Evolutionary conservation across 495 filamentous ascomycete genomes (phyloP).

Genomic region (Aspergillus heteromorphus): DNA sequence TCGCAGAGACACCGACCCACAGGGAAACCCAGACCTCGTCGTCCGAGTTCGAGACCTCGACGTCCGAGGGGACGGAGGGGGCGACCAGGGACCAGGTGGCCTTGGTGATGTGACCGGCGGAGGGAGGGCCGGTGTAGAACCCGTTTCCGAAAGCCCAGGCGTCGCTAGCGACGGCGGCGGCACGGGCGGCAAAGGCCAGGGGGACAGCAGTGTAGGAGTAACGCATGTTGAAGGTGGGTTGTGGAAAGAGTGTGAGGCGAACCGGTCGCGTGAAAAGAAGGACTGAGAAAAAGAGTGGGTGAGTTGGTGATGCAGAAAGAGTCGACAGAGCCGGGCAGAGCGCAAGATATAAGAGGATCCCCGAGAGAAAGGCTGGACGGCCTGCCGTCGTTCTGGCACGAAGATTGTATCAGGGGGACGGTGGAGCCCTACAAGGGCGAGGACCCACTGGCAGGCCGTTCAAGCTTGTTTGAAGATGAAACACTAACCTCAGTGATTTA

Average conservation of each 20-base stretch:
- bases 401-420: background rate
- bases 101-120: conserved; percentile 10
- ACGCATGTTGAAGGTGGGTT: background rate
- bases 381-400: background rate
- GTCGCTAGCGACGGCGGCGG: conserved; percentile 8
- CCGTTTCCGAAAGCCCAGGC: conserved; percentile 12
- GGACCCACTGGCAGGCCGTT: background rate
- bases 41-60: background rate
- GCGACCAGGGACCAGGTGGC: conserved; percentile 10
- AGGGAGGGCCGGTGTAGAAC: conserved; percentile 8
- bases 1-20: conserved; percentile 7
- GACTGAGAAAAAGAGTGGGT: background rate
- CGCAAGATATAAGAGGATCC: background rate
- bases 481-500: background rate
- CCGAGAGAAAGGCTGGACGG: background rate
- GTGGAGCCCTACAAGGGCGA: background rate
- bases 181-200: conserved; percentile 7
- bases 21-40: conserved; percentile 10
- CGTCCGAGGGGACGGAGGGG: conserved; percentile 5
- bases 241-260: background rate
- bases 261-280: background rate
- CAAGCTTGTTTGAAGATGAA: background rate
- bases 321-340: background rate
- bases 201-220: background rate
- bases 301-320: background rate